Conservation (phyloP, 129 eudicot species). For the Heracleum sosnowskyi region DNA sequence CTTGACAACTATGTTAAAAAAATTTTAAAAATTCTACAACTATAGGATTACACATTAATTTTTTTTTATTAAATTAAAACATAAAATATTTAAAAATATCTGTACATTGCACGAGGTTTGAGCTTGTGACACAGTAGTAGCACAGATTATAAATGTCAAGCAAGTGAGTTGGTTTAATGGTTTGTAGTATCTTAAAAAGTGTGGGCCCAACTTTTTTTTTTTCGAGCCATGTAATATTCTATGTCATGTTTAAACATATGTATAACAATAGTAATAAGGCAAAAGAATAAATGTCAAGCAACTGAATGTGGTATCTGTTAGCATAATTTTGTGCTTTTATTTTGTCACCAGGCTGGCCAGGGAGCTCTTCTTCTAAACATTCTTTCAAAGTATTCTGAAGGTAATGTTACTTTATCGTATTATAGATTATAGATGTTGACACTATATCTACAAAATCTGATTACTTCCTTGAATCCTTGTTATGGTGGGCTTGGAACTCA, state of each 20-base stretch:
- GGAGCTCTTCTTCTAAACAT: constrained; percentile 87
- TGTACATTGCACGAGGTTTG: not conserved
- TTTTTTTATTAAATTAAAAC: too few species aligned
- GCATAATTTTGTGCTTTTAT: not conserved
- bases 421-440: not conserved
- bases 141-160: not conserved
- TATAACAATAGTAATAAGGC: not conserved
- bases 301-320: not conserved
- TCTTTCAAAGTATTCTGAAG: constrained; percentile 87
- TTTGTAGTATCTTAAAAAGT: not conserved
- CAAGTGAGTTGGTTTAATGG: not conserved
- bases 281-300: not conserved
- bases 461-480: not conserved
- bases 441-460: constrained; percentile 1
- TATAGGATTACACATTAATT: not conserved
- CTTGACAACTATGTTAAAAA: not conserved
- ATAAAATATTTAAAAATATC: too few species aligned
- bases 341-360: constrained; percentile 63
- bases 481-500: constrained; percentile 8
- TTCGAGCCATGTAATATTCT: not conserved
- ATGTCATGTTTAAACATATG: not conserved
- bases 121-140: not conserved
- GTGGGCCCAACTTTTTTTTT: not conserved
- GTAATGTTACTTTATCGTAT: constrained; percentile 22
- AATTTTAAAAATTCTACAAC: not conserved